These are phyloP conservation scores for Macrolepiota fuliginosa DNA, from an alignment of 768 basidiomycete species.

Conservation along the genomic window DNA sequence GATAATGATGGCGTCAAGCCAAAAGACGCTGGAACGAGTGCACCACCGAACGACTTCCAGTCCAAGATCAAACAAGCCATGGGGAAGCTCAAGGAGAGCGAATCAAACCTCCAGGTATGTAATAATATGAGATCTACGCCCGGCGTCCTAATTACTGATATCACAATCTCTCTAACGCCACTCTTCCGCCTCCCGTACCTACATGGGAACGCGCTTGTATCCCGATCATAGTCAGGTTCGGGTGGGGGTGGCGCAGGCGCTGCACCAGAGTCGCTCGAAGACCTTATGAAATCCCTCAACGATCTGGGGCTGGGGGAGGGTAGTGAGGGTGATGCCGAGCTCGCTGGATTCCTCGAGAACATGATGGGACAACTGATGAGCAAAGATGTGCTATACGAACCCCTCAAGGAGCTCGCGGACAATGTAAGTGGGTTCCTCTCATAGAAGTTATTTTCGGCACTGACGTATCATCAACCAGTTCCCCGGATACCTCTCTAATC, in stretches of 20 bases:
- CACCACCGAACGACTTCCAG: constrained; percentile 50
- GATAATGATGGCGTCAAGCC: constrained; percentile 4
- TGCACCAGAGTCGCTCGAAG: constrained; percentile 42
- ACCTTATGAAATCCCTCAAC: constrained; percentile 49
- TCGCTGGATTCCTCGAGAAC: constrained; percentile 69
- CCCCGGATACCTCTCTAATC: constrained; percentile 66
- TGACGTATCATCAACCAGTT: constrained; percentile 44
- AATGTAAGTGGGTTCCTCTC: constrained; percentile 42
- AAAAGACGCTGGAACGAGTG: not conserved
- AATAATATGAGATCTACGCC: not conserved
- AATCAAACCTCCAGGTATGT: constrained; percentile 49
- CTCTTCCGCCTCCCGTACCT: not conserved
- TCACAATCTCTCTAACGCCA: not conserved
- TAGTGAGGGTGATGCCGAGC: constrained; percentile 43
- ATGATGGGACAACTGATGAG: constrained; percentile 84
- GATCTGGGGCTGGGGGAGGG: constrained; percentile 33
- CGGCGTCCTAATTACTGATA: not conserved
- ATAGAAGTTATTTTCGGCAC: not conserved
- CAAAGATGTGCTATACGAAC: constrained; percentile 84
- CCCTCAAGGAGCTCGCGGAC: constrained; percentile 74
- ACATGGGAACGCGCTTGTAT: not conserved
- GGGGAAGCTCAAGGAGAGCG: constrained; percentile 70
- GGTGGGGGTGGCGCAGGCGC: constrained; percentile 17
- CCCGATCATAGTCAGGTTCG: constrained; percentile 19
- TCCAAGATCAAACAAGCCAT: constrained; percentile 68